Conservation (phyloP, 2,329 filamentous ascomycete genomes). For the Teratosphaeria pseudoeucalypti region DNA sequence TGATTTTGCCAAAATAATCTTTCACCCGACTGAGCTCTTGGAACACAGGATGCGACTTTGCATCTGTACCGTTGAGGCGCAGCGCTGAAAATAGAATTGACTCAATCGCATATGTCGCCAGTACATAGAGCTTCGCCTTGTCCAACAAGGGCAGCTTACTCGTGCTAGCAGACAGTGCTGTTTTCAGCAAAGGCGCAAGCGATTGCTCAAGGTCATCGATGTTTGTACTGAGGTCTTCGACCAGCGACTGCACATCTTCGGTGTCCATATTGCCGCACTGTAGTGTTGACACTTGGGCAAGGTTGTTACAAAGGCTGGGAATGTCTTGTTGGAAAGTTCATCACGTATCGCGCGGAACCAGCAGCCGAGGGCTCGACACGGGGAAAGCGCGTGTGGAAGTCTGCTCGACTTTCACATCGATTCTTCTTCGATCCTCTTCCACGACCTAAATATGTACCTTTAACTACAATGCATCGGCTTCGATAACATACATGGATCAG, state of each 20-base stretch:
- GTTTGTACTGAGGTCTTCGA: constrained; percentile 59
- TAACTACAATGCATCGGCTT: not conserved
- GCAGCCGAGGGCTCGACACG: not conserved
- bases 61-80: constrained; percentile 61
- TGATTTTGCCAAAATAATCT: constrained; percentile 89
- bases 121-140: constrained; percentile 86
- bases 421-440: not conserved
- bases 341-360: not conserved
- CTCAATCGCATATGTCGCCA: constrained; percentile 80
- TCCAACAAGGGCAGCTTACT: constrained; percentile 83
- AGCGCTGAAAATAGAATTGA: constrained; percentile 80
- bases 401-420: not conserved
- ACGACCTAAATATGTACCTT: not conserved
- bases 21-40: constrained; percentile 76
- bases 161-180: constrained; percentile 54
- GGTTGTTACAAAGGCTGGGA: not conserved
- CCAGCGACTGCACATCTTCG: constrained; percentile 51
- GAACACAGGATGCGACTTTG: constrained; percentile 77
- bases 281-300: not conserved
- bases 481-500: not conserved
- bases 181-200: constrained; percentile 61
- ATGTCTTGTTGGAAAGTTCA: not conserved
- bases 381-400: not conserved
- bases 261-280: constrained; percentile 38
- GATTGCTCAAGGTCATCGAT: constrained; percentile 68